Base-by-base conservation (phyloP, 441 rosid genomes). In the Croton setiger region DNA sequence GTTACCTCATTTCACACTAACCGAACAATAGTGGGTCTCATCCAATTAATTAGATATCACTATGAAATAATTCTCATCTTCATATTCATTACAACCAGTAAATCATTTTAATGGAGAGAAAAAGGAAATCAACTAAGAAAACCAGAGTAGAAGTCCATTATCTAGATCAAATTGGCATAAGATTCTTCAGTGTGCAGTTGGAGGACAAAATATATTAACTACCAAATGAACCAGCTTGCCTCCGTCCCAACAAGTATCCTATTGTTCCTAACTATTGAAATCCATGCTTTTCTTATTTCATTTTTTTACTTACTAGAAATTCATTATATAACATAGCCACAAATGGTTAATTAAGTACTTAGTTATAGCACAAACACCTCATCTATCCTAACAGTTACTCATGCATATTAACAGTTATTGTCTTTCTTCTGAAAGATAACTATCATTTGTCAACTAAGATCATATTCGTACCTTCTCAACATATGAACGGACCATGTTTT, bases 401-500 rank as follows among this genome's bases (percentile, higher is more conserved):
- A 59, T 20, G 54, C 39, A 57, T 64, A 45, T 61, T 44, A 41
- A 33, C 67, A 33, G 47, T 14, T 37, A 55, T 3, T 37, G 33
- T 55, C 53, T 37, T 43, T 41, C 62, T 35, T 60, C 21, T n/a
- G 18, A 47, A 62, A 63, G 9, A 17, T 35, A 0, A 7, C 3
- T 60, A 48, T 44, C 35, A 67, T 63, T 63, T 15, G 73, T n/a
- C 47, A 27, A 60, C 23, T 23, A 48, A 11, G 45, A 66, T 18
- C 20, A 58, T 39, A 60, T 56, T 47, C 89, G 86, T 71, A 90
- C 99, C 98, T 95, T 95, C 70, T 89, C 97, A 79, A 95, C 98
- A 84, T 92, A 92, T 72, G 96, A 77, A 41, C 98, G 96, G 69
- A 95, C 98, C 99, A 95, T 95, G 69, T 79, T 86, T 84, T 95